Base-by-base conservation (phyloP, 2,329 filamentous ascomycete genomes). In the Colletotrichum sp. region DNA sequence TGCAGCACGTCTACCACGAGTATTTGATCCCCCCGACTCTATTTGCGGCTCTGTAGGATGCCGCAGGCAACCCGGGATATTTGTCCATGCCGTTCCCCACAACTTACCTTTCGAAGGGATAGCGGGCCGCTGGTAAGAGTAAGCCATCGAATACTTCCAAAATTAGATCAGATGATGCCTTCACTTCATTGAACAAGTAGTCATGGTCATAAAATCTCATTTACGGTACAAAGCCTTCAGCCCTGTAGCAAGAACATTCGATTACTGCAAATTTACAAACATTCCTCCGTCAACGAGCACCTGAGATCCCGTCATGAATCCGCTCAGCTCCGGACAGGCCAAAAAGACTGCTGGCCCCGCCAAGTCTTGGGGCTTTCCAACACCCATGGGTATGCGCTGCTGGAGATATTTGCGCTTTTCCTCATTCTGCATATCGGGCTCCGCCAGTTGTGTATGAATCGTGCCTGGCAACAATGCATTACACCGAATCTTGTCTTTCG, bases 281-380 rank as follows among this genome's bases (percentile, higher is more conserved):
- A 94, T 83, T 0, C 93, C 94, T 12, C 94, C 94, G 84, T 95
- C 94, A 12, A 95, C 94, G 55, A 95, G 83, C 71, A 95, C 79
- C 82, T 95, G 92, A 12, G 93, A 90, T 0, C 93, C 93, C 76
- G 90, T 94, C 77, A 94, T 90, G 85, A 92, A 94, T 39, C 87
- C 87, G 81, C 91, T 93, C 84, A 95, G 84, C 77, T 89, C 90
- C 72, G 90, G 92, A 80, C 91, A 92, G 3, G 90, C 93, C 82
- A 95, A 85, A 82, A 95, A 95, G 6, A 95, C 90, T 6, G 93
- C 93, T 4, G 93, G 93, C 0, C 94, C 93, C 1, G 91, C 93
- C 81, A 95, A 81, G 87, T 95, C 93, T 30, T 84, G 84, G 7
- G 93, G 89, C 78, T 87, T 86, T 0, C 92, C 93, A 30, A 92